Conservation (phyloP, 352 stramenopile genomes). For the Phytophthora cryptogea region DNA sequence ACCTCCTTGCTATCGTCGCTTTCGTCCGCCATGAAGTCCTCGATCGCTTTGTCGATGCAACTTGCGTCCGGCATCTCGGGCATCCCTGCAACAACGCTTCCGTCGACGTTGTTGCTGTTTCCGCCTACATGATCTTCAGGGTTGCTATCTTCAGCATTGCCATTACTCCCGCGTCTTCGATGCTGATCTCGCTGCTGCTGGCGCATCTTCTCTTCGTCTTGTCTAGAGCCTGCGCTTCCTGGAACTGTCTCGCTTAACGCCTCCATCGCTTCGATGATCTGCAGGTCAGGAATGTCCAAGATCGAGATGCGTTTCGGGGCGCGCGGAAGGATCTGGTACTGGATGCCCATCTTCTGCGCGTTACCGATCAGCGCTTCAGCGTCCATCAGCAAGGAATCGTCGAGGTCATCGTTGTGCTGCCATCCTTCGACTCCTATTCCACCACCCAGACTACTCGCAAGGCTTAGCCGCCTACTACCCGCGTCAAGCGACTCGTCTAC, state of each 20-base stretch:
- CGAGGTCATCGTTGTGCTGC: slow-evolving; percentile 38
- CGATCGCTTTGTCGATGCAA: slow-evolving; percentile 59
- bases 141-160: slow-evolving; percentile 21
- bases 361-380: slow-evolving; percentile 74
- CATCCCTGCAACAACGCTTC: slow-evolving; percentile 25
- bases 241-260: slow-evolving; percentile 14
- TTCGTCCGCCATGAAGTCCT: slow-evolving; percentile 41
- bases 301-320: slow-evolving; percentile 67
- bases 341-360: slow-evolving; percentile 70
- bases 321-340: slow-evolving; percentile 59
- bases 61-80: slow-evolving; percentile 32
- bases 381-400: slow-evolving; percentile 65
- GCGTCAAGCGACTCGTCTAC: slow-evolving; percentile 28
- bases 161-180: slow-evolving; percentile 26
- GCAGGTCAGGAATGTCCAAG: slow-evolving; percentile 64
- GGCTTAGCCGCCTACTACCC: slow-evolving; percentile 28
- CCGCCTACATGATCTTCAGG: slow-evolving; percentile 18
- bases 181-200: slow-evolving; percentile 30
- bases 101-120: slow-evolving; percentile 29
- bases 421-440: slow-evolving; percentile 26
- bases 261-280: slow-evolving; percentile 65
- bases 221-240: slow-evolving; percentile 9
- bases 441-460: slow-evolving; percentile 30
- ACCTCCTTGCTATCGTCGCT: slow-evolving; percentile 15
- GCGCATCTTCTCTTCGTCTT: slow-evolving; percentile 26